Evolutionary conservation across 2,329 filamentous ascomycete species (phyloP).

Genomic region (Colletotrichum melonis): DNA sequence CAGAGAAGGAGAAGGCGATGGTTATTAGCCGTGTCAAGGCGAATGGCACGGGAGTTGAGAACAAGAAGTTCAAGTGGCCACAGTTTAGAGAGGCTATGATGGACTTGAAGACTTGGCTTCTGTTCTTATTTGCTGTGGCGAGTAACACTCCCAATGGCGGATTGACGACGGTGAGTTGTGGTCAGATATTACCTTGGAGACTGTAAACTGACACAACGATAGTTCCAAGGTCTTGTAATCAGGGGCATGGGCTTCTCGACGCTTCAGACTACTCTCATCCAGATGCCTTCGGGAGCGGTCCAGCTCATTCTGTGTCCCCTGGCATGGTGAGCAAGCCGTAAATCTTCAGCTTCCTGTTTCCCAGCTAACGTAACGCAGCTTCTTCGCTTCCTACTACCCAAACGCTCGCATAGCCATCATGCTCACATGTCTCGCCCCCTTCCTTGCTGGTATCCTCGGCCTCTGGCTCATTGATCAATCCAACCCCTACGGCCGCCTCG

Average conservation of each 20-base stretch:
- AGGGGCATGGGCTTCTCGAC: conserved; percentile 71
- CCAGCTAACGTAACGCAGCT: neutral
- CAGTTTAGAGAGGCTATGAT: conserved; percentile 67
- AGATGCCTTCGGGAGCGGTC: conserved; percentile 70
- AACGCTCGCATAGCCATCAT: conserved; percentile 37
- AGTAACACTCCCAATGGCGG: conserved; percentile 69
- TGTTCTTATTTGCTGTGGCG: conserved; percentile 69
- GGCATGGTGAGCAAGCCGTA: neutral
- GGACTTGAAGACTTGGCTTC: conserved; percentile 67
- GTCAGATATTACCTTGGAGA: accelerated
- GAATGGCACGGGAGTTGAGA: conserved; percentile 83
- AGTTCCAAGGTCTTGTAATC: conserved; percentile 74
- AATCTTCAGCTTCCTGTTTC: no score
- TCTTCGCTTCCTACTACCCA: conserved; percentile 27
- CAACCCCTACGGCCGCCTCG: conserved; percentile 38
- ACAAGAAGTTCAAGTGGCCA: conserved; percentile 74
- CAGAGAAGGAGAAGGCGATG: conserved; percentile 72
- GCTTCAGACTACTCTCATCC: conserved; percentile 69
- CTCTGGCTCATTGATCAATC: conserved; percentile 34
- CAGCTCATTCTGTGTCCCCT: conserved; percentile 30
- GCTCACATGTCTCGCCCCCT: conserved; percentile 34
- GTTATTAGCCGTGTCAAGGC: conserved; percentile 77
- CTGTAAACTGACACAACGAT: conserved; percentile 59
- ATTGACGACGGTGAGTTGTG: conserved; percentile 12
- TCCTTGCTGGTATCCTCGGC: conserved; percentile 33